Evolutionary conservation across 2,329 filamentous ascomycete genomes (phyloP).

Genomic region (Nemania sp.): DNA sequence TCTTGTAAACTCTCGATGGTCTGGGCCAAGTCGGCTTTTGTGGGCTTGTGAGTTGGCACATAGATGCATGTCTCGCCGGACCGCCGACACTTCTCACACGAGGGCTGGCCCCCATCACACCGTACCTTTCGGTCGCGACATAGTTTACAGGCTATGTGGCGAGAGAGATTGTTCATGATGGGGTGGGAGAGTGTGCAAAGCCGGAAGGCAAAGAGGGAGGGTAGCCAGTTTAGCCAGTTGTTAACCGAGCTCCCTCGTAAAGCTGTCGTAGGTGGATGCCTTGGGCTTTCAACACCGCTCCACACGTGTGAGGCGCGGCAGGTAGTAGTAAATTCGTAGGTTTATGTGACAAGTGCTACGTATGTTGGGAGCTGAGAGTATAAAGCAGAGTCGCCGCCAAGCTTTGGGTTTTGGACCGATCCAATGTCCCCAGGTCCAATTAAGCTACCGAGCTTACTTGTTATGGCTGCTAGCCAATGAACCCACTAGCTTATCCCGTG

Average conservation of each 20-base stretch:
- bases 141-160: conserved; percentile 43
- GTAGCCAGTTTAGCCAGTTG: conserved; percentile 26
- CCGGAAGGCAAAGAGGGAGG: conserved; percentile 19
- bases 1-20: conserved; percentile 46
- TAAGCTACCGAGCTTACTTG: conserved; percentile 37
- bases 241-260: conserved; percentile 27
- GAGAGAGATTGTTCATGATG: conserved; percentile 40
- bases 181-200: conserved; percentile 7
- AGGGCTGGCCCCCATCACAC: conserved; percentile 43
- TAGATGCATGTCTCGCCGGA: conserved; percentile 45
- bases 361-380: conserved; percentile 33
- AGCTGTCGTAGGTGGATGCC: conserved; percentile 13
- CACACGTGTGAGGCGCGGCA: conserved; percentile 18
- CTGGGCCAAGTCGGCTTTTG: conserved; percentile 43
- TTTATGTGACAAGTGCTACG: conserved; percentile 19
- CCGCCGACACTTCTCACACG: conserved; percentile 45
- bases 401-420: conserved; percentile 21
- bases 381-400: conserved; percentile 32
- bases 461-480: conserved; percentile 24
- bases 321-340: conserved; percentile 13
- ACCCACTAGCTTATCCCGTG: conserved; percentile 27
- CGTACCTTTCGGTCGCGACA: conserved; percentile 46
- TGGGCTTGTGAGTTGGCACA: conserved; percentile 43
- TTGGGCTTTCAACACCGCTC: conserved; percentile 22
- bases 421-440: conserved; percentile 27